Percentiles rank a stretch among this genome's conserved stretches.
These are phyloP conservation scores for Rhizopogon salebrosus DNA, from an alignment of 768 basidiomycete species.

Conservation along the genomic window DNA sequence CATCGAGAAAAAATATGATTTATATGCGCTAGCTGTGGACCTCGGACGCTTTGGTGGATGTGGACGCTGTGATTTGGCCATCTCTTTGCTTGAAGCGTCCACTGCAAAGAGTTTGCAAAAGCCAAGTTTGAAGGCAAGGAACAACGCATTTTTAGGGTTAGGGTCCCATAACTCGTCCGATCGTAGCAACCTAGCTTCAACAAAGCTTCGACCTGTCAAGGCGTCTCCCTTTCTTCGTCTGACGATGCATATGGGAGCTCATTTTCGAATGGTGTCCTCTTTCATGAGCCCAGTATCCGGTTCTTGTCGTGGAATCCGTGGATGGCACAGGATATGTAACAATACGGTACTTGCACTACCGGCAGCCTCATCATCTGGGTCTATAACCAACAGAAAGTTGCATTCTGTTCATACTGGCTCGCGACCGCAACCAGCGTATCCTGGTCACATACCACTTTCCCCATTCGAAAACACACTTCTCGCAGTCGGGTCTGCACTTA, in stretches of 20 bases:
- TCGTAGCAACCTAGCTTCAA: background rate
- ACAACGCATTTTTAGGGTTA: constrained; percentile 1
- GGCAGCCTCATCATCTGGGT: background rate
- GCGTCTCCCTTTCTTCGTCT: too few species aligned
- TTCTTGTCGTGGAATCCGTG: background rate
- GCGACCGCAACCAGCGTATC: constrained; percentile 46
- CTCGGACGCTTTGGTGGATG: constrained; percentile 1
- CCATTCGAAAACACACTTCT: constrained; percentile 81
- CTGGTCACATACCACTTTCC: constrained; percentile 78
- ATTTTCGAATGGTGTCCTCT: background rate
- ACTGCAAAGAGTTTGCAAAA: too few species aligned
- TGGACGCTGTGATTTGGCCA: background rate
- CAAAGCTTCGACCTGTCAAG: background rate
- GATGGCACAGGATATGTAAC: background rate
- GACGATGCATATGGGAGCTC: background rate
- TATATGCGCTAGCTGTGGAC: background rate
- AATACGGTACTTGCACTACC: background rate
- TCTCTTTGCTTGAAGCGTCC: background rate
- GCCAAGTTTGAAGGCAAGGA: too few species aligned
- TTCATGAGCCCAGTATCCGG: background rate
- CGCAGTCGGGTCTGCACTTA: constrained; percentile 78
- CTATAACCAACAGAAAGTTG: background rate
- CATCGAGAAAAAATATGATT: background rate
- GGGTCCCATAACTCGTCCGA: background rate
- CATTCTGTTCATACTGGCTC: constrained; percentile 13